A percentile compares a stretch with the other conserved stretches of the same genome.
These are phyloP conservation scores for Thecaphora frezii DNA, from an alignment of 1,284 basidiomycete genomes.

Conservation along the genomic window DNA sequence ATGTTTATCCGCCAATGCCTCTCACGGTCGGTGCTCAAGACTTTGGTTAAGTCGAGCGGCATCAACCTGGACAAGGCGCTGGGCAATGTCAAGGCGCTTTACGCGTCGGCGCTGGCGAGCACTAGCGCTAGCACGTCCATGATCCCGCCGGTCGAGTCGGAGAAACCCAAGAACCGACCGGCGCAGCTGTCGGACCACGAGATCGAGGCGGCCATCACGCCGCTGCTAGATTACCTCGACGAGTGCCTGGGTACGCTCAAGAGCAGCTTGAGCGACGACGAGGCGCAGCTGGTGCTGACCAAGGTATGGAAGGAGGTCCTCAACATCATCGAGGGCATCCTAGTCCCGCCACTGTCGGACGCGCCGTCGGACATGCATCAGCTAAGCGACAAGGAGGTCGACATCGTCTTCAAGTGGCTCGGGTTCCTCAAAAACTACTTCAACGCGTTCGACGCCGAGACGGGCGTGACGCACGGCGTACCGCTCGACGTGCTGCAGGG, in stretches of 20 bases:
- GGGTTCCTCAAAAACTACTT: conserved; percentile 85
- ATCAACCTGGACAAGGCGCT: conserved; percentile 56
- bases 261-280: conserved; percentile 70
- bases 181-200: conserved; percentile 84
- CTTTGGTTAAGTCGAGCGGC: conserved; percentile 53
- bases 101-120: conserved; percentile 50
- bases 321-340: conserved; percentile 79
- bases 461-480: conserved; percentile 64
- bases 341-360: conserved; percentile 89
- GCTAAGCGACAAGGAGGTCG: conserved; percentile 89
- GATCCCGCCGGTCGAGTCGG: conserved; percentile 53
- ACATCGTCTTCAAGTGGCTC: conserved; percentile 97
- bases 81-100: conserved; percentile 55
- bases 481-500: conserved; percentile 88
- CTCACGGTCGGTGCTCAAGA: conserved; percentile 70
- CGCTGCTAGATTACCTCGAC: conserved; percentile 95
- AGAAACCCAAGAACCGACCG: conserved; percentile 61
- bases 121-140: conserved; percentile 43
- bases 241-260: conserved; percentile 89
- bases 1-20: conserved; percentile 89
- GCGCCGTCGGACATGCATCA: conserved; percentile 86
- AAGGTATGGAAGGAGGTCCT: conserved; percentile 96
- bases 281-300: conserved; percentile 86
- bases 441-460: conserved; percentile 87
- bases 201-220: conserved; percentile 88